These are phyloP conservation scores for Cystofilobasidium bisporidii DNA, from an alignment of 768 basidiomycete species.

Conservation along the genomic window DNA sequence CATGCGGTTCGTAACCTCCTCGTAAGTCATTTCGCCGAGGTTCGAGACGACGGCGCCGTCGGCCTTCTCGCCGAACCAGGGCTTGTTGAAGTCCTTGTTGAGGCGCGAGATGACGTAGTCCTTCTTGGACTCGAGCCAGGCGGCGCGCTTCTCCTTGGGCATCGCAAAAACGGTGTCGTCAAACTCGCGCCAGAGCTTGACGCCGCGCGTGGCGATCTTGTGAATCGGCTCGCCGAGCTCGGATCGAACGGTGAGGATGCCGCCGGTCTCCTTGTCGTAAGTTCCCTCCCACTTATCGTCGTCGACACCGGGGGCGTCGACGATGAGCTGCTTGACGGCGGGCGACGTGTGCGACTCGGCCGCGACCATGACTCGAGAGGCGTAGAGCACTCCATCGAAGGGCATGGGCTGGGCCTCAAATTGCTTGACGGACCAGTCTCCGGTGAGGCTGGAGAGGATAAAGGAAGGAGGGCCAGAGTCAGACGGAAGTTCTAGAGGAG, in stretches of 20 bases:
- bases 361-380: slow-evolving; percentile 95
- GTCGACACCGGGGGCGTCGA: slow-evolving; percentile 77
- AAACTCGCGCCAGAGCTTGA: slow-evolving; percentile 98
- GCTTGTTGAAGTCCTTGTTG: slow-evolving; percentile 89
- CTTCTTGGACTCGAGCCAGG: slow-evolving; percentile 77
- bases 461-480: background rate
- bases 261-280: slow-evolving; percentile 85
- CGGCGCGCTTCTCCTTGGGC: slow-evolving; percentile 85
- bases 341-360: slow-evolving; percentile 94
- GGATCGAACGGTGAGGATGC: slow-evolving; percentile 90
- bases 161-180: slow-evolving; percentile 92
- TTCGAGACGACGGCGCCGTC: slow-evolving; percentile 73
- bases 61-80: slow-evolving; percentile 95
- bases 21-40: slow-evolving; percentile 94
- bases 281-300: slow-evolving; percentile 87
- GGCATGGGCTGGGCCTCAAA: slow-evolving; percentile 92
- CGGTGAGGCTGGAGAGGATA: slow-evolving; percentile 53
- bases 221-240: slow-evolving; percentile 98
- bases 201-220: slow-evolving; percentile 93
- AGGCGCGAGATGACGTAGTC: slow-evolving; percentile 83
- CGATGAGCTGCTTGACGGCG: slow-evolving; percentile 92
- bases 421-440: slow-evolving; percentile 78
- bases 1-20: slow-evolving; percentile 86
- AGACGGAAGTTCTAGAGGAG: too few species aligned
- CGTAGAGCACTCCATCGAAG: slow-evolving; percentile 94